A percentile compares a stretch with the other conserved stretches of the same genome.
Evolutionary conservation across 345 rosid species (phyloP).

Genomic region (Salix udensis): DNA sequence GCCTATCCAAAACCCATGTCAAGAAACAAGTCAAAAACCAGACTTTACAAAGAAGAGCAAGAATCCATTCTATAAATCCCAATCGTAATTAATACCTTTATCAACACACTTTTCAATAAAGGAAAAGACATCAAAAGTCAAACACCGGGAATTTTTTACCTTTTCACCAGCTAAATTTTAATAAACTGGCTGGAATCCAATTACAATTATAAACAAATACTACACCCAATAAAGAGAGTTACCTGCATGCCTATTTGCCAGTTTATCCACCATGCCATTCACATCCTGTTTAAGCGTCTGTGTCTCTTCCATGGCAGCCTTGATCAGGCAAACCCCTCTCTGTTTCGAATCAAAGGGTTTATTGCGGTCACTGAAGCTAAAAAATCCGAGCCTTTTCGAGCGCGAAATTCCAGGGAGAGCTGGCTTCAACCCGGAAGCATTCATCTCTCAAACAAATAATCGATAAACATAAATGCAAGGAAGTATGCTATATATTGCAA

Average conservation of each 20-base stretch:
- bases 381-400: not conserved
- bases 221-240: not conserved
- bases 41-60: not conserved
- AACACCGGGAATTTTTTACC: not conserved
- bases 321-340: not conserved
- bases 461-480: not conserved
- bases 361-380: not conserved
- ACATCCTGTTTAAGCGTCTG: not conserved
- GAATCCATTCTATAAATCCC: not conserved
- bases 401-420: slow-evolving; percentile 7
- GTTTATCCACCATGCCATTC: not conserved
- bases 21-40: not conserved
- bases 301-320: slow-evolving; percentile 1
- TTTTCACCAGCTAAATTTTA: not conserved
- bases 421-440: slow-evolving; percentile 3
- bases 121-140: not conserved
- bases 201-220: not conserved
- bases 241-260: slow-evolving; percentile 24
- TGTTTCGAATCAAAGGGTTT: not conserved
- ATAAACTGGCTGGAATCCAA: not conserved
- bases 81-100: not conserved
- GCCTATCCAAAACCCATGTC: slow-evolving; percentile 2
- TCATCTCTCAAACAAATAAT: slow-evolving; percentile 1
- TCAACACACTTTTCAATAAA: not conserved
- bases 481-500: not conserved